Evolutionary conservation across 768 basidiomycete genomes (phyloP), one percentile per base, ranked within the genome.

Genomic region (Rhodotorula paludigena): DNA sequence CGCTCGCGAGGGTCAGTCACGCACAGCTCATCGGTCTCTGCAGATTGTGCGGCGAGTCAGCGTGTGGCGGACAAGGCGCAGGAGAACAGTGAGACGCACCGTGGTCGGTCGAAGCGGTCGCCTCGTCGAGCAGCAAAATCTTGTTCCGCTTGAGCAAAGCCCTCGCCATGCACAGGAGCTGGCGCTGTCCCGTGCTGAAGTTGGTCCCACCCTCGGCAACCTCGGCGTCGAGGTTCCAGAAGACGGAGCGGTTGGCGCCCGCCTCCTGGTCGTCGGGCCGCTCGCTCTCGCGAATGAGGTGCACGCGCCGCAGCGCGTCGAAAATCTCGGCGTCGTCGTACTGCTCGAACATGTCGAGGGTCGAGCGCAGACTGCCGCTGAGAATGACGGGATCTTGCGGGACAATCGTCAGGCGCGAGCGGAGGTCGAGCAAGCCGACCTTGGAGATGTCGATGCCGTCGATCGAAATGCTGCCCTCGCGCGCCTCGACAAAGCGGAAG

Each of bases 121-220:
- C 77, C 60, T 74, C 68, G 53, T 71, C 53, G 18, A 63, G 55
- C 4, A 63, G 55, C 10, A 63, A 55, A 6, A 56, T 32, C 41
- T 62, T 55, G 47, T 64, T 66, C 15, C 71, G 52, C 32, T 69
- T 67, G 39, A 77, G 63, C 7, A 77, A 66, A 4, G 76, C 77
- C 6, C 76, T 59, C 16, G 77, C 77, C 60, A 77, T 70, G 60
- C 76, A 76, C 2, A 81, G 68, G 5, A 82, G 74, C 58, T 97
- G 92, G 16, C 91, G 78, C 76, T 97, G 92, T 16, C 93, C 92
- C 66, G 92, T 89, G 2, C 89, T 92, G 78, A 96, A 93, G 80
- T 96, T 94, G 38, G 85, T 28, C 5, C 71, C 69, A 28, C 71
- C 71, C 41, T 72, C 71, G 2, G 66, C 66, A 1, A 72, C 71